A percentile compares a stretch with the other conserved stretches of the same genome.
Evolutionary conservation across 768 basidiomycete genomes (phyloP).

Genomic region (Dacryopinax primogenitus): DNA sequence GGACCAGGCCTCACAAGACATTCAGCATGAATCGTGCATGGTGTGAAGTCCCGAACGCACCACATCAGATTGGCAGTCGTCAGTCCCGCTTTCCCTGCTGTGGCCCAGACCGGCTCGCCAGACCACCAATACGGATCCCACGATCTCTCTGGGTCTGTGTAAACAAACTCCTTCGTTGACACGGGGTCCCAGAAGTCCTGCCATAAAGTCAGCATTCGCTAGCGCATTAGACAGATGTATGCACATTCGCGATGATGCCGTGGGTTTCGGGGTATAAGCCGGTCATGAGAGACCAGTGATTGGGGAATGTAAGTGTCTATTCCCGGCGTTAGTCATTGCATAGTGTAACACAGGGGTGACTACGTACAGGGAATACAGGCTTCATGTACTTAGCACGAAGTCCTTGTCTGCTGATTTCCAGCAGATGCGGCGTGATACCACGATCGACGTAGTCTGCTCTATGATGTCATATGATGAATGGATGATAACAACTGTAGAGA

Average conservation of each 20-base stretch:
- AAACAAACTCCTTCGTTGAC: constrained; percentile 51
- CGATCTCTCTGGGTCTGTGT: constrained; percentile 46
- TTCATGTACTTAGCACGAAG: constrained; percentile 77
- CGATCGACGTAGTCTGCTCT: constrained; percentile 82
- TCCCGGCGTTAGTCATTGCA: not conserved
- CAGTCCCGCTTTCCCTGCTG: constrained; percentile 57
- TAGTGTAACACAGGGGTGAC: constrained; percentile 13
- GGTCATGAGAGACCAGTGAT: constrained; percentile 87
- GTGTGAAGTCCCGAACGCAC: constrained; percentile 32
- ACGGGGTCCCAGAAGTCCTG: constrained; percentile 82
- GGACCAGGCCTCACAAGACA: constrained; percentile 59
- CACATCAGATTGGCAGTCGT: constrained; percentile 86
- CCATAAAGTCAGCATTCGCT: not conserved
- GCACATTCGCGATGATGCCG: constrained; percentile 79
- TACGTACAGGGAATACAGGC: constrained; percentile 71
- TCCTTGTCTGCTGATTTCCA: constrained; percentile 68
- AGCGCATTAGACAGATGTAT: constrained; percentile 17
- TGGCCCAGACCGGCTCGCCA: constrained; percentile 92
- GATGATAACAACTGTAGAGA: not conserved
- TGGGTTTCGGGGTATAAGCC: constrained; percentile 82
- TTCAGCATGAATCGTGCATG: not conserved
- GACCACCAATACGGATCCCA: constrained; percentile 72
- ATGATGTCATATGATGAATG: not conserved
- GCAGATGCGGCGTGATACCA: constrained; percentile 69
- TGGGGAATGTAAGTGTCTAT: constrained; percentile 82